A percentile compares a stretch with the other conserved stretches of the same genome.
phyloP scores from a whole-genome alignment of 2,329 filamentous ascomycete genomes.

The Akanthomyces lecanii region DNA sequence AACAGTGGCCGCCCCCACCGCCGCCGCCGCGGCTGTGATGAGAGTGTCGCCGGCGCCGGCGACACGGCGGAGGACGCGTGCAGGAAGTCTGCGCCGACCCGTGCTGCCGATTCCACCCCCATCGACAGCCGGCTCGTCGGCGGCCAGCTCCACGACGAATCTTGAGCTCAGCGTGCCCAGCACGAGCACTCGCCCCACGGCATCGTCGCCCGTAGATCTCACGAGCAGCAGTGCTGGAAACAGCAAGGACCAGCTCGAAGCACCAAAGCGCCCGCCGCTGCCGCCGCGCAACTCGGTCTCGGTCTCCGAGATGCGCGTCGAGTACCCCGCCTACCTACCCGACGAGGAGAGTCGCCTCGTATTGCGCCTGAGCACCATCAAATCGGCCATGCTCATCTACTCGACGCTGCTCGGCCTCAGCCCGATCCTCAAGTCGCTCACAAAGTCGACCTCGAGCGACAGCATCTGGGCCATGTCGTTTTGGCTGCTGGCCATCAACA shows the following conservation, averaged over 20 bases:
- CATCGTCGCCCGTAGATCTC: neutral
- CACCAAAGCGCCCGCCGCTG: neutral
- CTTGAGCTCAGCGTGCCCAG: conserved; percentile 25
- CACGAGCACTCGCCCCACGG: neutral
- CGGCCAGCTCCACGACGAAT: conserved; percentile 46
- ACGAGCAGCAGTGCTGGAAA: neutral
- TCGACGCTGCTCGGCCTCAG: conserved; percentile 87
- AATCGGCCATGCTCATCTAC: conserved; percentile 90
- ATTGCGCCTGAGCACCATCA: conserved; percentile 70
- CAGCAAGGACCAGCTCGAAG: neutral
- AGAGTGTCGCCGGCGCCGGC: neutral
- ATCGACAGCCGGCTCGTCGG: conserved; percentile 28
- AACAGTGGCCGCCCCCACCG: conserved; percentile 31
- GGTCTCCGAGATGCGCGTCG: neutral
- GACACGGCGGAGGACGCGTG: conserved; percentile 31
- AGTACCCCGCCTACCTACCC: conserved; percentile 25
- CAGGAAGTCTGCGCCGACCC: conserved; percentile 36
- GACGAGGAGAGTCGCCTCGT: conserved; percentile 40
- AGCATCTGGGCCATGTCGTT: conserved; percentile 97
- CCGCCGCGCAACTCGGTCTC: neutral
- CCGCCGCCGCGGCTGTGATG: conserved; percentile 19
- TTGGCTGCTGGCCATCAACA: conserved; percentile 89
- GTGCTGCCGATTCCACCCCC: conserved; percentile 22
- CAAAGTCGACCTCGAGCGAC: conserved; percentile 83
- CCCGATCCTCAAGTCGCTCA: conserved; percentile 95